Conservation (phyloP, 495 filamentous ascomycete species). For the Tricharina praecox region DNA sequence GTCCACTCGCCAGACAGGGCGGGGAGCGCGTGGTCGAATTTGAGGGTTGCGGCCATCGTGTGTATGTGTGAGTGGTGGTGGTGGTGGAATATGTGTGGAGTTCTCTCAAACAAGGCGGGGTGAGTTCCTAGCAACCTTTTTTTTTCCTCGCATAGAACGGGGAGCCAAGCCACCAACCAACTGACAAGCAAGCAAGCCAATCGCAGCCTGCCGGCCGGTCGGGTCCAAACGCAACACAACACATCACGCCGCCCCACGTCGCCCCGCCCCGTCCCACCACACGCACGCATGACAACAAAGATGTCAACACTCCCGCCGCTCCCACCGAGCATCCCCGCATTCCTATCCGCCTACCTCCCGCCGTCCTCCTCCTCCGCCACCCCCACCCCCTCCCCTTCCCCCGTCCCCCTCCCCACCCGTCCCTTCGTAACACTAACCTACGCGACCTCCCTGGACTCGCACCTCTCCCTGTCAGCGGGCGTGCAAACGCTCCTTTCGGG, state of each 20-base stretch:
- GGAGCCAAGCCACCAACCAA: too few species aligned
- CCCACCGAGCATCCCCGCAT: neutral
- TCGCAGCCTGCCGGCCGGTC: too few species aligned
- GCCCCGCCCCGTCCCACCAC: neutral
- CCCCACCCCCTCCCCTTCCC: neutral
- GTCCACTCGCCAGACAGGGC: slow-evolving; percentile 65
- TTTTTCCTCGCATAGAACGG: neutral
- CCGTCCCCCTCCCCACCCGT: slow-evolving; percentile 7
- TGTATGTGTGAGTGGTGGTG: neutral
- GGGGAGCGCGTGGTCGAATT: slow-evolving; percentile 39
- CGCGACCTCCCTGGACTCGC: slow-evolving; percentile 74
- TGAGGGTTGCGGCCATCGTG: slow-evolving; percentile 5
- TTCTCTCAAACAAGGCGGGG: too few species aligned
- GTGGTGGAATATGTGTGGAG: too few species aligned
- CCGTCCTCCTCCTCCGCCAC: neutral
- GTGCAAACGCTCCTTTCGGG: slow-evolving; percentile 66
- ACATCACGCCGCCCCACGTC: too few species aligned
- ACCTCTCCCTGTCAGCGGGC: slow-evolving; percentile 56
- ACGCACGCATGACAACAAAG: neutral
- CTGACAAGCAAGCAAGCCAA: too few species aligned
- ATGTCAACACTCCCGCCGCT: neutral
- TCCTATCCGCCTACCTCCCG: slow-evolving; percentile 9
- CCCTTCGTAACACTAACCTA: slow-evolving; percentile 61
- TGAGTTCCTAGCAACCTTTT: neutral
- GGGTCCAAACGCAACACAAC: too few species aligned